These are phyloP conservation scores for Agaricales sp. DNA, from an alignment of 1,284 basidiomycete species.

Conservation along the genomic window DNA sequence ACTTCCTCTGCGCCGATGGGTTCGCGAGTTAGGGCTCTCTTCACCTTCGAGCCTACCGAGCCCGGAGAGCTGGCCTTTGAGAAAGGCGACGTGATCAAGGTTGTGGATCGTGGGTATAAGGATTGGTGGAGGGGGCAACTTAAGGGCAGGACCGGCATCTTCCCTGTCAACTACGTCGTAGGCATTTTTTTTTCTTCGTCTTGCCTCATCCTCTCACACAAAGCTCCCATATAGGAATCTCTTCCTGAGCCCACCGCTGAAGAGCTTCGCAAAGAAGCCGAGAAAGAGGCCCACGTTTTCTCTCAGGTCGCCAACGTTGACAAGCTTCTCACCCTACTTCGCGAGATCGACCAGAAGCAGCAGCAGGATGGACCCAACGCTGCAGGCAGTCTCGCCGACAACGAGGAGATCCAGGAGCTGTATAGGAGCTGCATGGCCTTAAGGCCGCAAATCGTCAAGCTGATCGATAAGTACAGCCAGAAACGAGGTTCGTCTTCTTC, in stretches of 20 bases:
- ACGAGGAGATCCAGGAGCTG: slow-evolving; percentile 90
- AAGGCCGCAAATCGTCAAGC: slow-evolving; percentile 88
- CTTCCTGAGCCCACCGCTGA: slow-evolving; percentile 77
- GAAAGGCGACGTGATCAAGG: slow-evolving; percentile 92
- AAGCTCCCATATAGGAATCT: slow-evolving; percentile 51
- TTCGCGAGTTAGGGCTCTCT: slow-evolving; percentile 75
- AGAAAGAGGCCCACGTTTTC: slow-evolving; percentile 85
- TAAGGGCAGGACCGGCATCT: slow-evolving; percentile 90
- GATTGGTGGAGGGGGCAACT: slow-evolving; percentile 99
- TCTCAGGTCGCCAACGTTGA: slow-evolving; percentile 83
- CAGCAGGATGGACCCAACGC: slow-evolving; percentile 15
- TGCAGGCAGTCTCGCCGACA: slow-evolving; percentile 83
- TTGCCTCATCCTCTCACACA: slow-evolving; percentile 2
- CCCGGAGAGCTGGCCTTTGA: slow-evolving; percentile 89
- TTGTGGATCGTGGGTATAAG: slow-evolving; percentile 90
- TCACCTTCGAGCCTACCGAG: slow-evolving; percentile 85
- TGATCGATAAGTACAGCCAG: slow-evolving; percentile 97
- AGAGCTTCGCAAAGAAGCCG: slow-evolving; percentile 78
- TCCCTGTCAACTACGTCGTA: slow-evolving; percentile 96
- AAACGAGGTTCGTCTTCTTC: slow-evolving; percentile 54
- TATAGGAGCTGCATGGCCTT: slow-evolving; percentile 86
- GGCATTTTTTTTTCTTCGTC: slow-evolving; percentile 19
- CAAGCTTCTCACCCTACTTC: slow-evolving; percentile 73
- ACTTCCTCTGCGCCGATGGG: slow-evolving; percentile 21
- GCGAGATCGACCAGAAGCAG: slow-evolving; percentile 53